Base-by-base conservation (phyloP, 1,139 yeast genomes). In the Candida tropicalis region DNA sequence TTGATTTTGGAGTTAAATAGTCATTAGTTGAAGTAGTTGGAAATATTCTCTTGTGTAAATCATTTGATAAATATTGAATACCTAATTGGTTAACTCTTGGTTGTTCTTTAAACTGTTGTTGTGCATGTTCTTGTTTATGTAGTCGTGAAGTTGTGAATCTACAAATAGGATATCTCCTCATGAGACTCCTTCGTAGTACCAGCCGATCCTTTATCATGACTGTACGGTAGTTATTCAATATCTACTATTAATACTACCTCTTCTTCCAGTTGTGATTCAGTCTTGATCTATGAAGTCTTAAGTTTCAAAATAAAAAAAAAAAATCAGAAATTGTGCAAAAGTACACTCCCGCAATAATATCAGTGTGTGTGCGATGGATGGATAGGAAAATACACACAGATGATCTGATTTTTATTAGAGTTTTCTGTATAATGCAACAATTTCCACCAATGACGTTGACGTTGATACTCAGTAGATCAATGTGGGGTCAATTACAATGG, bases 61-160 rank as follows among this genome's bases (percentile, higher is more conserved):
- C 66, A 6, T 67, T 63, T 0, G 93, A 80, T 27, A 88, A 65
- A 54, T 87, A 85, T 56, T 87, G 96, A 42, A 79, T 77, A 1
- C 83, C 84, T 12, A 79, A 67, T 43, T 73, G 87, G 58, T 87
- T 88, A 35, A 83, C 67, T 36, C 87, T 59, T 6, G 86, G 87
- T 31, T 53, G 48, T 53, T 78, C 55, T 12, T 23, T 18, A 5
- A 33, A 17, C 8, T 23, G 16, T 6, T 36, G 39, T 5, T 10
- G 23, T 35, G 24, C 9, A 12, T 27, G 29, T 9, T 12, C 17
- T 12, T n/a, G 17, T 12, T 27, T 29, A 75, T 23, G 41, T 43
- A 22, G 36, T 33, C 25, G 36, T 12, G 36, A 12, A 6, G 38
- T 38, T 9, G 35, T 4, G 16, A 38, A 38, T 22, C 29, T 29